phyloP scores from a whole-genome alignment of 805 yeast species.

The Candida fluviatilis region DNA sequence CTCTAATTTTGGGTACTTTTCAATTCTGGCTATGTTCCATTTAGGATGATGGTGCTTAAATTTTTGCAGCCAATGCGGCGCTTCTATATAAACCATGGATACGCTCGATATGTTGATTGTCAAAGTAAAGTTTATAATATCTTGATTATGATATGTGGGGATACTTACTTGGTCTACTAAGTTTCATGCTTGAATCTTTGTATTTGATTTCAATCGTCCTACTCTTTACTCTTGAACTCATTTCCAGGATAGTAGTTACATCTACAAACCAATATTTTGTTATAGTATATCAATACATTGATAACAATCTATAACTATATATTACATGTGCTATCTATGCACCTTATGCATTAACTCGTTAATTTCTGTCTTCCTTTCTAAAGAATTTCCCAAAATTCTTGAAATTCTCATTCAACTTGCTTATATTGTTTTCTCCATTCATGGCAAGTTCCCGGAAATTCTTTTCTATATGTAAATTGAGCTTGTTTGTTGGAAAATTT shows the following conservation, averaged over 20 bases:
- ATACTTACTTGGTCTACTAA: neutral
- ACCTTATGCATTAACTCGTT: no score
- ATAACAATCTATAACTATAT: neutral
- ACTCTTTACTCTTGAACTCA: neutral
- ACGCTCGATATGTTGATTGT: no score
- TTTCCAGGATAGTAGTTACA: neutral
- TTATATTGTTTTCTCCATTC: constrained; percentile 57
- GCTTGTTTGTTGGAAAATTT: constrained; percentile 22
- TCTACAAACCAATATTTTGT: neutral
- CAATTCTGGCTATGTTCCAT: no score
- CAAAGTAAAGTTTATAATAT: no score
- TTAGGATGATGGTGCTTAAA: no score
- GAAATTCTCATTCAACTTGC: constrained; percentile 62
- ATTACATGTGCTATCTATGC: no score
- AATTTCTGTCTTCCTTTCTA: constrained; percentile 25
- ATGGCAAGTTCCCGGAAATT: constrained; percentile 43
- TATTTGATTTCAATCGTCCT: neutral
- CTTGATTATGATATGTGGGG: neutral
- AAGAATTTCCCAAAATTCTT: constrained; percentile 56
- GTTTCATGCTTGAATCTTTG: neutral
- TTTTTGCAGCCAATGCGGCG: neutral
- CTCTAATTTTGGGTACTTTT: no score
- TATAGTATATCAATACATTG: neutral
- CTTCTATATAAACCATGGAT: no score
- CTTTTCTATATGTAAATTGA: constrained; percentile 40